Percentiles rank a stretch among this genome's conserved stretches.
These are phyloP conservation scores for Pyrus hybrid DNA, from an alignment of 331 rosid genomes.

Conservation along the genomic window DNA sequence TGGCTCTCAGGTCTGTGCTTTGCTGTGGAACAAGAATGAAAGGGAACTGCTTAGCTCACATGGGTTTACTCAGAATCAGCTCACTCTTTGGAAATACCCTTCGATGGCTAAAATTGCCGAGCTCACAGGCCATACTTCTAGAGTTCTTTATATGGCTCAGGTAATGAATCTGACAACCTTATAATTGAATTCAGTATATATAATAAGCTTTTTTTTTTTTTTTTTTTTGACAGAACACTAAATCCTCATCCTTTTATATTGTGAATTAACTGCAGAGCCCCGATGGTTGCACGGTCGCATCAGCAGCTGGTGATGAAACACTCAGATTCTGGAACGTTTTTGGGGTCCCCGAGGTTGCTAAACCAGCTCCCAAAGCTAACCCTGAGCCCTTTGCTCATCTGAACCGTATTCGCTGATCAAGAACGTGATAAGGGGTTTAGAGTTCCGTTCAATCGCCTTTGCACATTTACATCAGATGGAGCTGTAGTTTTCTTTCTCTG, in stretches of 20 bases:
- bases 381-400: slow-evolving; percentile 61
- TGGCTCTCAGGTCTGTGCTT: slow-evolving; percentile 69
- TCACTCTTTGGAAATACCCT: slow-evolving; percentile 89
- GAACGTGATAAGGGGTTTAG: not conserved
- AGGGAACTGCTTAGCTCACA: slow-evolving; percentile 80
- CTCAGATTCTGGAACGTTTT: slow-evolving; percentile 78
- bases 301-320: slow-evolving; percentile 72
- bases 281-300: slow-evolving; percentile 76
- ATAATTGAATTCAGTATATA: no score
- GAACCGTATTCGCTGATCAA: slow-evolving; percentile 42
- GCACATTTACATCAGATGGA: not conserved
- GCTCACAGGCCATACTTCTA: slow-evolving; percentile 77
- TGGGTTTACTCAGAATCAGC: slow-evolving; percentile 68
- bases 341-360: slow-evolving; percentile 63
- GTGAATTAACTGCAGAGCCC: slow-evolving; percentile 40
- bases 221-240: no score
- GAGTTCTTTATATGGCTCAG: slow-evolving; percentile 75
- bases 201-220: no score
- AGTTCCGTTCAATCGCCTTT: not conserved
- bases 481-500: not conserved
- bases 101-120: slow-evolving; percentile 80
- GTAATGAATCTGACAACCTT: slow-evolving; percentile 1
- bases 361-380: slow-evolving; percentile 51
- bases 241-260: not conserved
- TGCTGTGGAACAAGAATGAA: slow-evolving; percentile 82